These are phyloP conservation scores for Cruciata laevipes DNA, from an alignment of 257 asterid species.

Conservation along the genomic window DNA sequence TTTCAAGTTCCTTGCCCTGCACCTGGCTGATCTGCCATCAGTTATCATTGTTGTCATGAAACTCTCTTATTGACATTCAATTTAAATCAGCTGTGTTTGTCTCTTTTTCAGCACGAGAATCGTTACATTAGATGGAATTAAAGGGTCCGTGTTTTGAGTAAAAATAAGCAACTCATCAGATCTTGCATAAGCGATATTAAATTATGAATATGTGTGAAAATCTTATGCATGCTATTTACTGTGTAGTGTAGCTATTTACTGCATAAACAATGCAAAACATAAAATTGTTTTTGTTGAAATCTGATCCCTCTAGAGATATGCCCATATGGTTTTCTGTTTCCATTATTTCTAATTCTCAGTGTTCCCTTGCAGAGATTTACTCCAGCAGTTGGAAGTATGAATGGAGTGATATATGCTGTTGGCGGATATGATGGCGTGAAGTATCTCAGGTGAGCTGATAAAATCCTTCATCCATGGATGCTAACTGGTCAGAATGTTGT, in stretches of 20 bases:
- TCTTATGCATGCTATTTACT: not conserved
- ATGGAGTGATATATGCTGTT: not conserved
- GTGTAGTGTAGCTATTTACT: not conserved
- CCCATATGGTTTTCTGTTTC: not conserved
- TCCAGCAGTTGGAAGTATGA: not conserved
- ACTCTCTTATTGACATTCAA: no score
- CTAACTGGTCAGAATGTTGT: not conserved
- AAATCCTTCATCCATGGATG: not conserved
- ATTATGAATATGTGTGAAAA: not conserved
- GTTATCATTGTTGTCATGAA: no score
- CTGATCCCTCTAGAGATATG: not conserved
- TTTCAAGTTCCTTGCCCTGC: no score
- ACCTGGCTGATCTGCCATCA: no score
- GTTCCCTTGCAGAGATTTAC: not conserved
- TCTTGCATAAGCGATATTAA: no score
- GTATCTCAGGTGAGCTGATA: constrained; percentile 13
- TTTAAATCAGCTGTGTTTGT: no score
- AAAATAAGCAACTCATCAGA: no score
- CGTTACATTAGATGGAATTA: no score
- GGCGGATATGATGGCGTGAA: not conserved
- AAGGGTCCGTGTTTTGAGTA: no score
- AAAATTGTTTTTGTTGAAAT: not conserved
- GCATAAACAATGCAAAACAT: not conserved
- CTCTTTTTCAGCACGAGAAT: no score
- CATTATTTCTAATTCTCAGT: not conserved